These are phyloP conservation scores for Stagonosporopsis rhizophila DNA, from an alignment of 2,329 filamentous ascomycete genomes.

Conservation along the genomic window DNA sequence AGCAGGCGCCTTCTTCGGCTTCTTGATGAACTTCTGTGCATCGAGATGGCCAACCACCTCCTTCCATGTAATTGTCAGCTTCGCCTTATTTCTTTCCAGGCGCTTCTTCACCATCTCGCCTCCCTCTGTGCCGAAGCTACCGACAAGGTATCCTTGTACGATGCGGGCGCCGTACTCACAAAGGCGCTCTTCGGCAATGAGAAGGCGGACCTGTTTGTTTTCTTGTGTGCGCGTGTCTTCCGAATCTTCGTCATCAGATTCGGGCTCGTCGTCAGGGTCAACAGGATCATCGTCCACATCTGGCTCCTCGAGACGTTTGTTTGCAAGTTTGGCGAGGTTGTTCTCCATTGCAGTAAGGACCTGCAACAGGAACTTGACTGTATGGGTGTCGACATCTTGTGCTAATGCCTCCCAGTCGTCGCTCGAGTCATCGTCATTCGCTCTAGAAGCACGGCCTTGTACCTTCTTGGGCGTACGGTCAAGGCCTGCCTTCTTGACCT, in stretches of 20 bases:
- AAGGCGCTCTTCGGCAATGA: slow-evolving; percentile 83
- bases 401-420: slow-evolving; percentile 66
- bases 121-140: slow-evolving; percentile 69
- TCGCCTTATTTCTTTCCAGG: slow-evolving; percentile 78
- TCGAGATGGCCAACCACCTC: slow-evolving; percentile 85
- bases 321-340: slow-evolving; percentile 57
- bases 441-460: slow-evolving; percentile 25
- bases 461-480: slow-evolving; percentile 43
- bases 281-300: slow-evolving; percentile 76
- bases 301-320: slow-evolving; percentile 49
- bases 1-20: slow-evolving; percentile 24
- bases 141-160: slow-evolving; percentile 78
- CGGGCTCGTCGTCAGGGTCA: slow-evolving; percentile 69
- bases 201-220: slow-evolving; percentile 66
- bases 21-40: slow-evolving; percentile 53
- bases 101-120: slow-evolving; percentile 68
- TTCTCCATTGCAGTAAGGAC: slow-evolving; percentile 82
- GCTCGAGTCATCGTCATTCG: slow-evolving; percentile 38
- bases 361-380: slow-evolving; percentile 71
- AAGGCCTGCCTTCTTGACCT: slow-evolving; percentile 53
- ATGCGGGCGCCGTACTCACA: slow-evolving; percentile 87
- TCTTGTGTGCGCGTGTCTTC: slow-evolving; percentile 51
- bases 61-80: slow-evolving; percentile 83
- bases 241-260: slow-evolving; percentile 63
- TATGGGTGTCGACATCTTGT: slow-evolving; percentile 70